Percentiles rank a stretch among this genome's conserved stretches.
Evolutionary conservation across 78 protist species (phyloP).

Genomic region (Dictyostelium brefeldianum): DNA sequence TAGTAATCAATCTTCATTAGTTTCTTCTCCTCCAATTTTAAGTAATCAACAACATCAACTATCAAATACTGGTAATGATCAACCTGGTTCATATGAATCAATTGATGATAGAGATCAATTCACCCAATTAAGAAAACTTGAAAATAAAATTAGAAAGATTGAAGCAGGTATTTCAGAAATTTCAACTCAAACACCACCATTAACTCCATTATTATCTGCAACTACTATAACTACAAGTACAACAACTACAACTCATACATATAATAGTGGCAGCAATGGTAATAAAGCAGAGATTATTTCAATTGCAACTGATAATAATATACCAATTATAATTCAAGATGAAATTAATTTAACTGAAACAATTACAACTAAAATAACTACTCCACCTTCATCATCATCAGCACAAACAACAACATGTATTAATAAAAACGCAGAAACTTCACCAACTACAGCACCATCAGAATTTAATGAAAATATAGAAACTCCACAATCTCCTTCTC

Average conservation of each 20-base stretch:
- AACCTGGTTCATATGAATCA: not conserved
- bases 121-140: constrained; percentile 38
- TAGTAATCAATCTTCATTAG: not conserved
- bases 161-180: constrained; percentile 76
- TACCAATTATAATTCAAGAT: no score
- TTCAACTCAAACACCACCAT: constrained; percentile 11
- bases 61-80: no score
- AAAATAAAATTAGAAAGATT: constrained; percentile 66
- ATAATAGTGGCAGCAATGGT: not conserved
- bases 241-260: constrained; percentile 48
- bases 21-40: not conserved
- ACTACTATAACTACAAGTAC: constrained; percentile 52
- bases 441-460: not conserved
- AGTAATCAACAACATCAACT: not conserved
- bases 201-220: not conserved
- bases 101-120: constrained; percentile 54
- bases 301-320: not conserved
- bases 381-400: not conserved
- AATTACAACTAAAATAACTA: no score
- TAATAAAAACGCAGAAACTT: no score
- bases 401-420: not conserved
- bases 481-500: not conserved
- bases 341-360: no score
- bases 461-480: not conserved
- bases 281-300: not conserved